phyloP scores from a whole-genome alignment of 2,329 filamentous ascomycete genomes.

The Pseudogymnoascus destructans region DNA sequence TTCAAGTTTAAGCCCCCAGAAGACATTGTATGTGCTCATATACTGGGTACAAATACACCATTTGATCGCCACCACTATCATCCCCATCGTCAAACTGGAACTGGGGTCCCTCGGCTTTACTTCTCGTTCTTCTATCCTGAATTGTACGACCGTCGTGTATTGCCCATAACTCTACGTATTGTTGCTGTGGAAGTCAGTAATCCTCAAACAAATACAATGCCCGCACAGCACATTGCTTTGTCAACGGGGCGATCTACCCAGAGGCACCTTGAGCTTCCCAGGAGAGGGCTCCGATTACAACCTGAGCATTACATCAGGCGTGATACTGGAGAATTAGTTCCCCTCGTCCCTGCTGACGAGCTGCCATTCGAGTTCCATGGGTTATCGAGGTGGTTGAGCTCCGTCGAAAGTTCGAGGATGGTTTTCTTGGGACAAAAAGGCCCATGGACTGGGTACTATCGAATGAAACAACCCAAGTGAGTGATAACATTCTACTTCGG shows the following conservation, averaged over 20 bases:
- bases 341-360: conserved; percentile 41
- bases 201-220: neutral
- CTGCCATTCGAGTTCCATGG: conserved; percentile 31
- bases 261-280: neutral
- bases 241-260: neutral
- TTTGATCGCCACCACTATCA: neutral
- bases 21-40: neutral
- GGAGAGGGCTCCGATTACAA: neutral
- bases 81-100: neutral
- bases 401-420: conserved; percentile 26
- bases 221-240: neutral
- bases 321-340: conserved; percentile 33
- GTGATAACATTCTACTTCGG: neutral
- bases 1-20: neutral
- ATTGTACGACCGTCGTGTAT: neutral
- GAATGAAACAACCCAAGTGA: conserved; percentile 10
- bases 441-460: conserved; percentile 26
- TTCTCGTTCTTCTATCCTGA: neutral
- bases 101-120: neutral
- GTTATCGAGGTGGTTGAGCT: conserved; percentile 32
- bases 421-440: conserved; percentile 25
- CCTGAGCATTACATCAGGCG: conserved; percentile 34
- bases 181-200: neutral
- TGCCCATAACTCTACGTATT: neutral
- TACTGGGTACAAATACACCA: neutral